These are phyloP conservation scores for Aspergillus thermomutatus DNA, from an alignment of 2,329 filamentous ascomycete species.

Conservation along the genomic window DNA sequence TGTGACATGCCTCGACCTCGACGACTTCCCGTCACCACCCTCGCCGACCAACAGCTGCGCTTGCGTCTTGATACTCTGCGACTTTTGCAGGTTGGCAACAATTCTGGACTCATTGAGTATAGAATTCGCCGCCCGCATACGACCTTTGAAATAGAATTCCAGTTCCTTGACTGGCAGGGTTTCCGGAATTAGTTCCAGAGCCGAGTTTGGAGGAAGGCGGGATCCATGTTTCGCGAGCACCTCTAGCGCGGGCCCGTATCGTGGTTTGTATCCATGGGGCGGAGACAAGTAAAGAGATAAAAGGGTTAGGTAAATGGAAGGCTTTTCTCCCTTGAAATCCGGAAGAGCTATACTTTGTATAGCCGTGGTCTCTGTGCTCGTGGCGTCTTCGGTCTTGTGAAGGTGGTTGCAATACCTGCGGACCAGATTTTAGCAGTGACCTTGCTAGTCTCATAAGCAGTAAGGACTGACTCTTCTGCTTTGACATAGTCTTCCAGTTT, in stretches of 20 bases:
- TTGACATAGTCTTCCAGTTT: slow-evolving; percentile 82
- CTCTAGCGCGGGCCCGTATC: slow-evolving; percentile 75
- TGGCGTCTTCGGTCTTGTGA: slow-evolving; percentile 59
- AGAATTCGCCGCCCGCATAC: slow-evolving; percentile 82
- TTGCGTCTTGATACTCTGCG: slow-evolving; percentile 75
- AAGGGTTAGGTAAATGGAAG: slow-evolving; percentile 88
- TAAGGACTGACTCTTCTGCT: slow-evolving; percentile 75
- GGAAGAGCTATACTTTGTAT: slow-evolving; percentile 38
- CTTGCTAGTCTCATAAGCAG: neutral
- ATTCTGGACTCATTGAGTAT: slow-evolving; percentile 77
- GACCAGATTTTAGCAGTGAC: slow-evolving; percentile 9
- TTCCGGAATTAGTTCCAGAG: slow-evolving; percentile 79
- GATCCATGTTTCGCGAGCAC: slow-evolving; percentile 91
- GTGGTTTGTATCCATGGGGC: slow-evolving; percentile 66
- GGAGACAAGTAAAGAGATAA: slow-evolving; percentile 86
- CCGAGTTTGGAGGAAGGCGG: slow-evolving; percentile 81
- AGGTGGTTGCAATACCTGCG: slow-evolving; percentile 82
- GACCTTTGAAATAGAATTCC: slow-evolving; percentile 85
- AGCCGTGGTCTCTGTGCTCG: slow-evolving; percentile 32
- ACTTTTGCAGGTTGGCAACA: slow-evolving; percentile 70
- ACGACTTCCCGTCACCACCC: slow-evolving; percentile 49
- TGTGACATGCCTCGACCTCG: slow-evolving; percentile 66
- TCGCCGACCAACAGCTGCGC: slow-evolving; percentile 71
- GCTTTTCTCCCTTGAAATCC: slow-evolving; percentile 55
- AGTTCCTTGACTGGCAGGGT: slow-evolving; percentile 73